Evolutionary conservation across 148 eudicot species (phyloP), one percentile per base, ranked within the genome.

Genomic region (Rhododendron vialii): DNA sequence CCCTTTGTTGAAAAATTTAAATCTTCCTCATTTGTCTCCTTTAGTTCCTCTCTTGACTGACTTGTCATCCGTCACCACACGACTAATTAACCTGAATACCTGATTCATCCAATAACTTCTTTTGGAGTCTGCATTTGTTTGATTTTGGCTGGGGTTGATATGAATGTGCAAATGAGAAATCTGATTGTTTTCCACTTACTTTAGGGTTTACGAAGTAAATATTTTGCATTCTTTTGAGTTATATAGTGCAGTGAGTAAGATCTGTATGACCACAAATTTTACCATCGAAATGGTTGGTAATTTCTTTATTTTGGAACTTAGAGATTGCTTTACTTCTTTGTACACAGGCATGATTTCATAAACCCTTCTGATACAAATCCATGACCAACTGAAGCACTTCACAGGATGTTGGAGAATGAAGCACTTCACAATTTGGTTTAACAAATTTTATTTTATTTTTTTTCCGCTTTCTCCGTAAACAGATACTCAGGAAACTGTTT

Each of bases 291-390:
- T 2, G 36, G 2, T 80, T 48, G 20, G 30, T 13, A 12, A 11
- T 36, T 57, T 24, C 17, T 2, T 10, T 14, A 13, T 13, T 26
- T 18, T 83, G 35, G 22, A 83, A 65, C 51, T 83, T 57, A n/a
- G 11, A 69, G 36, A 28, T 15, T 18, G 28, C 59, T 69, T 45
- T 28, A 61, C 71, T 20, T 48, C 41, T 22, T 26, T 65, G 61
- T 83, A 17, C 15, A 35, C 85, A 84, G 85, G 80, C 85, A 20
- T 73, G 80, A 84, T 20, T 35, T 18, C 80, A 48, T 33, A 30
- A 20, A 35, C 50, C 43, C 85, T 67, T 75, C 78, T 67, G 85
- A 83, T 83, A 43, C 30, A 67, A 73, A 7, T 51, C 45, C 12
- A 50, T 71, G 8, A 18, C 63, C 61, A 48, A 17, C 18, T 71